Base-by-base conservation (phyloP, 2,329 filamentous ascomycete genomes). In the Orbilia javanica region DNA sequence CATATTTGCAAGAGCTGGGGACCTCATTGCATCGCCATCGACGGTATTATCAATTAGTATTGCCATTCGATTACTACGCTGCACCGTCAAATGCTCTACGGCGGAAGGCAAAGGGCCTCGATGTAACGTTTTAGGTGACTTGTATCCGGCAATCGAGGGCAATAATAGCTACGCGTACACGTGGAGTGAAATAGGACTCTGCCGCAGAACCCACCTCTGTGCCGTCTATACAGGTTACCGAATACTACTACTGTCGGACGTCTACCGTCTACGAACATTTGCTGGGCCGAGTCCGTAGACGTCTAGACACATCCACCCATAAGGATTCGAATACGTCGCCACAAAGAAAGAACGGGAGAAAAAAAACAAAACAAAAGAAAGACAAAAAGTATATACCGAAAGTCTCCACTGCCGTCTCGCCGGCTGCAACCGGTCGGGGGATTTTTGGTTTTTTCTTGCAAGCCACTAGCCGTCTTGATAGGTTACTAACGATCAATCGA, bases 401-500 rank as follows among this genome's bases (percentile, higher is more conserved):
- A 25, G 29, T 66, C 46, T 39, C 63, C 63, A 39, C 63, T 52
- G n/a, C 42, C 27, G 31, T 57, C 27, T 39, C 39, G 31, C 60
- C 42, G 44, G 42, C 39, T 70, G 39, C 66, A 60, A 62, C 66
- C 39, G 50, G 44, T 70, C 66, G 66, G 66, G 52, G 29, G 22
- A 44, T 69, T 62, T 60, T 39, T 68, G 20, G 18, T 39, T 27
- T n/a, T 20, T 27, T 25, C 25, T 25, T 22, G 53, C 63, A 62
- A 62, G 27, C 34, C 55, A 64, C 46, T 44, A 63, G 57, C 36
- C 52, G 42, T 62, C 27, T 42, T 29, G 11, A 44, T 36, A 10
- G 25, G 36, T 11, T 11, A 52, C 72, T 50, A 69, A 13, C 34
- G 71, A 64, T 63, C 53, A 64, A 69, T 69, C 7, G 46, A 68